Conservation (phyloP, 352 stramenopile genomes). For the Phytophthora litchii region DNA sequence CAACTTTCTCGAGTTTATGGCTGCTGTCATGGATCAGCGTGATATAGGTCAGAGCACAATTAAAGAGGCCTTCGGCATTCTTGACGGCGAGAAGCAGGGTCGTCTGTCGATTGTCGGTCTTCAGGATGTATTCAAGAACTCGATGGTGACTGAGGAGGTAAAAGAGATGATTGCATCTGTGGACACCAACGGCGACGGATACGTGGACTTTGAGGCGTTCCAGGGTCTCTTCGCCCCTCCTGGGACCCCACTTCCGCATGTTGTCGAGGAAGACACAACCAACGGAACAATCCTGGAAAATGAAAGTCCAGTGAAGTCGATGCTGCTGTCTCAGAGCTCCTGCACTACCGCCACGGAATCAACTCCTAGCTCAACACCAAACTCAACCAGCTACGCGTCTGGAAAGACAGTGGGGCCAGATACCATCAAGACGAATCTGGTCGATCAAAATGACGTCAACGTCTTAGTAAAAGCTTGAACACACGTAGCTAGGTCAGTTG, state of each 20-base stretch:
- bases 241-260: slow-evolving; percentile 38
- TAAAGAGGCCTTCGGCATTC: slow-evolving; percentile 89
- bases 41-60: slow-evolving; percentile 91
- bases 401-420: slow-evolving; percentile 13
- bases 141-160: slow-evolving; percentile 86
- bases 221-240: slow-evolving; percentile 65
- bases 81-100: slow-evolving; percentile 91
- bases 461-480: slow-evolving; percentile 21
- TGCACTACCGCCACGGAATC: slow-evolving; percentile 23
- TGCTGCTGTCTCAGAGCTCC: slow-evolving; percentile 26
- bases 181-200: slow-evolving; percentile 78
- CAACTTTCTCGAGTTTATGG: slow-evolving; percentile 96
- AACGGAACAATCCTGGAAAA: slow-evolving; percentile 18
- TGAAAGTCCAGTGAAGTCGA: slow-evolving; percentile 31
- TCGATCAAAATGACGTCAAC: slow-evolving; percentile 22
- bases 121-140: slow-evolving; percentile 88
- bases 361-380: slow-evolving; percentile 22
- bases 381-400: slow-evolving; percentile 13
- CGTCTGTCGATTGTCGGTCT: slow-evolving; percentile 92
- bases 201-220: slow-evolving; percentile 93
- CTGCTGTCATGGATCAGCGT: slow-evolving; percentile 92
- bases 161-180: slow-evolving; percentile 91
- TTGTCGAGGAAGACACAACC: slow-evolving; percentile 43
- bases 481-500: neutral
- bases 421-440: slow-evolving; percentile 15